Evolutionary conservation across 202 grass and related monocot species (phyloP).

Genomic region (Zizania palustris): DNA sequence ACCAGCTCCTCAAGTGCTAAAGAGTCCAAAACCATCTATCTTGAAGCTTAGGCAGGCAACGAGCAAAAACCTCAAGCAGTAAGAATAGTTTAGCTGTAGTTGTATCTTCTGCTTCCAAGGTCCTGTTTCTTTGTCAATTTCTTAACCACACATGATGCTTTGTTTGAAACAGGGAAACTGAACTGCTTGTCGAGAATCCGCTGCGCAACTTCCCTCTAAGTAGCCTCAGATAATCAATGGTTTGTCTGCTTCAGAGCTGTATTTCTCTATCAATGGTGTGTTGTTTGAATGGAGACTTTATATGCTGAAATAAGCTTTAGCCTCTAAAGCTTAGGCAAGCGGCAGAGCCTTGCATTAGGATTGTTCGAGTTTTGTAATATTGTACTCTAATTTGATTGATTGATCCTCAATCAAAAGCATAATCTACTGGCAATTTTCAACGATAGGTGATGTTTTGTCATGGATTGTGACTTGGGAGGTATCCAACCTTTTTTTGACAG

Average conservation of each 20-base stretch:
- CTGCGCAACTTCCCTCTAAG: constrained; percentile 76
- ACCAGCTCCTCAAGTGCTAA: too few species aligned
- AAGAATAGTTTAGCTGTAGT: neutral
- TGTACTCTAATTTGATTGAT: constrained; percentile 26
- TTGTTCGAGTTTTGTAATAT: constrained; percentile 28
- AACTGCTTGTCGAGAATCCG: constrained; percentile 87
- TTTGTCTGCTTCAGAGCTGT: constrained; percentile 15
- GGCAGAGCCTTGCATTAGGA: neutral
- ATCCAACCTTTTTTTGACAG: constrained; percentile 37
- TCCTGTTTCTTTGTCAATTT: constrained; percentile 19
- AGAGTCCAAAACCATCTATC: too few species aligned
- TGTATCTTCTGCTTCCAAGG: neutral
- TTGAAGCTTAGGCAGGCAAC: too few species aligned
- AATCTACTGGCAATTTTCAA: constrained; percentile 44
- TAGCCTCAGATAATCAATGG: constrained; percentile 70
- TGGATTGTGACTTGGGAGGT: constrained; percentile 37
- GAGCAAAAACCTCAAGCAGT: too few species aligned
- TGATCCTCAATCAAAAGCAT: constrained; percentile 6
- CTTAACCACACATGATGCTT: constrained; percentile 23
- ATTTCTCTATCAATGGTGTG: constrained; percentile 15
- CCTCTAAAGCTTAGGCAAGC: constrained; percentile 64
- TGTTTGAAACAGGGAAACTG: constrained; percentile 80
- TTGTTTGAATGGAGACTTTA: constrained; percentile 32
- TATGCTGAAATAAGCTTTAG: constrained; percentile 63
- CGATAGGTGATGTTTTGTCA: constrained; percentile 38